Evolutionary conservation across 495 filamentous ascomycete genomes (phyloP).

Genomic region (Neohortaea acidophila): DNA sequence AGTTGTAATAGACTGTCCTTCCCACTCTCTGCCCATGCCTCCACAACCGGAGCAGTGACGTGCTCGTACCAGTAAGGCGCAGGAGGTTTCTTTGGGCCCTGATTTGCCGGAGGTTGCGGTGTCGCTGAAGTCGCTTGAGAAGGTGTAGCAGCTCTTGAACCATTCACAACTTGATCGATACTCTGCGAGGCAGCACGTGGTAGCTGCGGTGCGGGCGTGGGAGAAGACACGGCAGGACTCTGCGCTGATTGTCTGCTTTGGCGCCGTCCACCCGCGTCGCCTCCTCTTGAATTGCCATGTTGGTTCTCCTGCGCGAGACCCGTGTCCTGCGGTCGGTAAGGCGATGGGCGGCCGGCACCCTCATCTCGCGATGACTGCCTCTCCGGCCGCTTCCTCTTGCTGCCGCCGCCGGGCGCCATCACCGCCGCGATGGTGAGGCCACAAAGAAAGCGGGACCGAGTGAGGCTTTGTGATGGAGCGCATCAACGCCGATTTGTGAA

Average conservation of each 20-base stretch:
- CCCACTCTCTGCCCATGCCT: constrained; percentile 42
- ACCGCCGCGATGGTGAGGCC: background rate
- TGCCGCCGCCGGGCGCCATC: constrained; percentile 14
- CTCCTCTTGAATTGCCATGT: constrained; percentile 14
- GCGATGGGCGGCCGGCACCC: constrained; percentile 39
- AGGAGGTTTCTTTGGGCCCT: background rate
- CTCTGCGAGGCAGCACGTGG: constrained; percentile 18
- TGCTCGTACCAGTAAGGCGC: constrained; percentile 41
- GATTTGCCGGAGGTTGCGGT: background rate
- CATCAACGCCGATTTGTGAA: no score
- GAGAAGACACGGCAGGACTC: background rate
- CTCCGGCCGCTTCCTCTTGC: constrained; percentile 16
- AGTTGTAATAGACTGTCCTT: constrained; percentile 33
- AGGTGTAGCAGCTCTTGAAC: constrained; percentile 6
- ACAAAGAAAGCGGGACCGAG: no score
- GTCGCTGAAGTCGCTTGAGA: background rate
- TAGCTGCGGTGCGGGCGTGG: constrained; percentile 8
- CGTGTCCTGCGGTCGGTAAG: constrained; percentile 46
- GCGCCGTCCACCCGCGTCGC: constrained; percentile 1
- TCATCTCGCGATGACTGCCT: constrained; percentile 21
- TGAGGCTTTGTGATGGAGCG: no score
- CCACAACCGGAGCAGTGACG: constrained; percentile 35
- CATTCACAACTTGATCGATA: background rate
- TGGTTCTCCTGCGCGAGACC: constrained; percentile 44
- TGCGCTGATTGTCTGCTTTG: background rate